These are phyloP conservation scores for Pelargonium australe DNA, from an alignment of 441 rosid genomes.

Conservation along the genomic window DNA sequence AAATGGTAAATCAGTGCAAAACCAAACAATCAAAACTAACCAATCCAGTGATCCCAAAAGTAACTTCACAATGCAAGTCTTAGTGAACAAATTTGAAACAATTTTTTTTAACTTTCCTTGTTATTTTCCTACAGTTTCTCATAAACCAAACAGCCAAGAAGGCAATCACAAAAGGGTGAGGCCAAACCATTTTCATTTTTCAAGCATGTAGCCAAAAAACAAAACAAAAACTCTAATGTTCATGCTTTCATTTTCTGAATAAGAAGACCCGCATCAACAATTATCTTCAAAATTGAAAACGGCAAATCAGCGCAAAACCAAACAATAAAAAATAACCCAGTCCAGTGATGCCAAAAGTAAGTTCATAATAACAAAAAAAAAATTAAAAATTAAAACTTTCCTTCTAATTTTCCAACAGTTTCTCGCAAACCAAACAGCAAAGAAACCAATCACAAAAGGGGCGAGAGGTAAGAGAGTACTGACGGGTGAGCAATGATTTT, in stretches of 20 bases:
- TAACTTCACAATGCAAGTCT: not conserved
- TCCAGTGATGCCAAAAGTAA: not conserved
- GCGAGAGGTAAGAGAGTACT: conserved; percentile 11
- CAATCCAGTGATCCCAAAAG: not conserved
- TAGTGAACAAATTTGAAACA: not conserved
- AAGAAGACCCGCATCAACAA: no score
- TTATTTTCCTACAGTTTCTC: not conserved
- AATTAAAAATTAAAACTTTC: not conserved
- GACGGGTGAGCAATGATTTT: conserved; percentile 63
- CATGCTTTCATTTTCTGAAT: not conserved
- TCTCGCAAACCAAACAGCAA: not conserved
- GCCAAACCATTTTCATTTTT: not conserved
- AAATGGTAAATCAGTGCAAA: not conserved
- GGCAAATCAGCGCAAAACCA: not conserved
- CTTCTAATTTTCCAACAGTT: not conserved
- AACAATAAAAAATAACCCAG: not conserved
- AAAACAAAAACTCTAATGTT: not conserved
- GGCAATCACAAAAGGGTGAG: not conserved
- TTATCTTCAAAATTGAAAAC: not conserved
- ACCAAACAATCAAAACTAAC: not conserved
- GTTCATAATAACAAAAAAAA: not conserved
- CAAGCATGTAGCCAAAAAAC: not conserved
- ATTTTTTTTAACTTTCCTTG: not conserved
- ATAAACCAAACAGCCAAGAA: not conserved
- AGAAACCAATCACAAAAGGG: not conserved